These are phyloP conservation scores for Zostera marina DNA, from an alignment of 116 monocot species.

Conservation along the genomic window DNA sequence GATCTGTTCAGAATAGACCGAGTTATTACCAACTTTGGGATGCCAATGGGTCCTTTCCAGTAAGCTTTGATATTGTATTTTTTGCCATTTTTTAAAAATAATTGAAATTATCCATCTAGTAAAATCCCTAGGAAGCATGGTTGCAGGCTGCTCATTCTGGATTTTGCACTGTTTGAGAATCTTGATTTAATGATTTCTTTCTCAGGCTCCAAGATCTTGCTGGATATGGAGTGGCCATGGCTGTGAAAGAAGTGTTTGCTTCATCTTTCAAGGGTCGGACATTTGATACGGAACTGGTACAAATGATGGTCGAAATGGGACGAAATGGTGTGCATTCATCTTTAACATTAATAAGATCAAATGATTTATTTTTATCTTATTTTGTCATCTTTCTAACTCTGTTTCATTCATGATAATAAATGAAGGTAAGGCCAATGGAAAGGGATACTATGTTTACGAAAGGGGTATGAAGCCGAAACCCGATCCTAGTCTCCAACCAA, in stretches of 20 bases:
- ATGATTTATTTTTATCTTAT: neutral
- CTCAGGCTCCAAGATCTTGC: slow-evolving; percentile 68
- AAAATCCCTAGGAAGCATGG: neutral
- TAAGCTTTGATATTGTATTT: slow-evolving; percentile 17
- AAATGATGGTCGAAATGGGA: slow-evolving; percentile 58
- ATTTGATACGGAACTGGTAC: slow-evolving; percentile 28
- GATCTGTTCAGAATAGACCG: slow-evolving; percentile 65
- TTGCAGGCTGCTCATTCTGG: neutral
- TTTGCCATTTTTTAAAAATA: neutral
- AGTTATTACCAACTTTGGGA: slow-evolving; percentile 58
- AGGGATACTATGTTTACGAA: slow-evolving; percentile 81
- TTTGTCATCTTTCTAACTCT: slow-evolving; percentile 4
- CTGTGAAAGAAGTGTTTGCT: slow-evolving; percentile 42
- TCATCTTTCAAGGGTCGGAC: slow-evolving; percentile 49
- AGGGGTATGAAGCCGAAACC: slow-evolving; percentile 81
- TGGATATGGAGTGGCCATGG: slow-evolving; percentile 89
- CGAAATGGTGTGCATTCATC: slow-evolving; percentile 33
- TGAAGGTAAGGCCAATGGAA: slow-evolving; percentile 79
- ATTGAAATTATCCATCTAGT: neutral
- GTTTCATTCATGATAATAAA: neutral
- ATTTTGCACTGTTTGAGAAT: neutral
- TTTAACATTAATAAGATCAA: neutral
- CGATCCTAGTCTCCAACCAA: slow-evolving; percentile 47
- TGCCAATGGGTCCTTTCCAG: slow-evolving; percentile 88
- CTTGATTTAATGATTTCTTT: neutral